These are phyloP conservation scores for Phellinidium pouzarii DNA, from an alignment of 1,284 basidiomycete species.

Conservation along the genomic window DNA sequence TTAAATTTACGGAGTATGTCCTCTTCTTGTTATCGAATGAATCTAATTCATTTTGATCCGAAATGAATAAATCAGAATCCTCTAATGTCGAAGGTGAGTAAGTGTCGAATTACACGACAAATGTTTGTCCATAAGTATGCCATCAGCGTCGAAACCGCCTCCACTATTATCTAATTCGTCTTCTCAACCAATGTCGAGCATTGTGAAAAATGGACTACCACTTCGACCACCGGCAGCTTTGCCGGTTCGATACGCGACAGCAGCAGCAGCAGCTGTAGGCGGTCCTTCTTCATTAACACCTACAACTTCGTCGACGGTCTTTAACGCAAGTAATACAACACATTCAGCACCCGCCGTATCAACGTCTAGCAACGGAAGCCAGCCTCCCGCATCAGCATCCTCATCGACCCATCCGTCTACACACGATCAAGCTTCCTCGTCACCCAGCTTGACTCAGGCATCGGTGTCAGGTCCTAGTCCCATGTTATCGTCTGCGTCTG, in stretches of 20 bases:
- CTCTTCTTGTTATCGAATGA: neutral
- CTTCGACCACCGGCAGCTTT: conserved; percentile 47
- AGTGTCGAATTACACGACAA: neutral
- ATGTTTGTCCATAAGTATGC: neutral
- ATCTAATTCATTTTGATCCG: conserved; percentile 1
- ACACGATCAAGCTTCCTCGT: conserved; percentile 53
- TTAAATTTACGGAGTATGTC: conserved; percentile 61
- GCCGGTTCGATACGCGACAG: conserved; percentile 86
- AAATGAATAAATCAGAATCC: conserved; percentile 30
- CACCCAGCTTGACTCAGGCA: conserved; percentile 73
- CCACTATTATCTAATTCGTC: conserved; percentile 77
- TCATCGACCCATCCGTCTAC: conserved; percentile 31
- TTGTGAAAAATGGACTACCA: conserved; percentile 63
- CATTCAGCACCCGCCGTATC: conserved; percentile 23
- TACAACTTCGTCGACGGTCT: conserved; percentile 17
- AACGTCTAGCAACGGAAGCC: conserved; percentile 22
- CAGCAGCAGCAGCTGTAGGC: conserved; percentile 78
- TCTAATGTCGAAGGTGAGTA: conserved; percentile 43
- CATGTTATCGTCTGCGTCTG: conserved; percentile 69
- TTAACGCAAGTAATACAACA: conserved; percentile 15
- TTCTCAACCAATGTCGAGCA: conserved; percentile 75
- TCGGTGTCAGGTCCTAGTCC: conserved; percentile 61
- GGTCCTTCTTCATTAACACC: conserved; percentile 30
- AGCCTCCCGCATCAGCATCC: conserved; percentile 28
- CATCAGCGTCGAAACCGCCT: conserved; percentile 49